Evolutionary conservation across 2,329 filamentous ascomycete genomes (phyloP).

Genomic region (Aspergillus fijiensis): DNA sequence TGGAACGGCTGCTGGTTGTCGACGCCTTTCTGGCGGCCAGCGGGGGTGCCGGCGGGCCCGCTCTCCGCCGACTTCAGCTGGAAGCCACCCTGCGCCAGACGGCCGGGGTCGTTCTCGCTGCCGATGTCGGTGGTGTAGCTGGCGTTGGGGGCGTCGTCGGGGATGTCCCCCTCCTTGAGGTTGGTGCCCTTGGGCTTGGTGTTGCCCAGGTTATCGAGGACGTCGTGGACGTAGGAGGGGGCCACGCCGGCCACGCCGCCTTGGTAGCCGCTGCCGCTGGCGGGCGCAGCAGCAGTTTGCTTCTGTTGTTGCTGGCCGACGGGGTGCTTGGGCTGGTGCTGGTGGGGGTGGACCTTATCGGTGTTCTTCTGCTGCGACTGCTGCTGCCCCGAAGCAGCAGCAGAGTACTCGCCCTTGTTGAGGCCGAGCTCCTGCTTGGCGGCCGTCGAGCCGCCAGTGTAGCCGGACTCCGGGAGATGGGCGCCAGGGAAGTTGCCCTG

Average conservation of each 20-base stretch:
- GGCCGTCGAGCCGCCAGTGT: constrained; percentile 35
- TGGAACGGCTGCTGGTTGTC: constrained; percentile 26
- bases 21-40: constrained; percentile 27
- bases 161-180: constrained; percentile 50
- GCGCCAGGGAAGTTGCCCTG: constrained; percentile 41
- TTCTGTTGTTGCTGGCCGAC: neutral
- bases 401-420: constrained; percentile 22
- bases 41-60: constrained; percentile 26
- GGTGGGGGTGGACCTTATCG: neutral
- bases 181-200: constrained; percentile 54
- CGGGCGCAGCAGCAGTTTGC: constrained; percentile 4
- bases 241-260: constrained; percentile 31
- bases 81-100: constrained; percentile 45
- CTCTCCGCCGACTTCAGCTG: constrained; percentile 32
- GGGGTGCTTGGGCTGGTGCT: neutral
- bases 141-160: constrained; percentile 46
- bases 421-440: constrained; percentile 33
- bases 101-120: constrained; percentile 55
- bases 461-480: constrained; percentile 34
- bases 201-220: constrained; percentile 29
- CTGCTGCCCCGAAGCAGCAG: constrained; percentile 16
- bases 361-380: neutral
- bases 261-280: constrained; percentile 28
- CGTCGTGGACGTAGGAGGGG: constrained; percentile 41
- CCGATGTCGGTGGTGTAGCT: constrained; percentile 56